Evolutionary conservation across 345 rosid genomes (phyloP).

Genomic region (Iberis pinnata): DNA sequence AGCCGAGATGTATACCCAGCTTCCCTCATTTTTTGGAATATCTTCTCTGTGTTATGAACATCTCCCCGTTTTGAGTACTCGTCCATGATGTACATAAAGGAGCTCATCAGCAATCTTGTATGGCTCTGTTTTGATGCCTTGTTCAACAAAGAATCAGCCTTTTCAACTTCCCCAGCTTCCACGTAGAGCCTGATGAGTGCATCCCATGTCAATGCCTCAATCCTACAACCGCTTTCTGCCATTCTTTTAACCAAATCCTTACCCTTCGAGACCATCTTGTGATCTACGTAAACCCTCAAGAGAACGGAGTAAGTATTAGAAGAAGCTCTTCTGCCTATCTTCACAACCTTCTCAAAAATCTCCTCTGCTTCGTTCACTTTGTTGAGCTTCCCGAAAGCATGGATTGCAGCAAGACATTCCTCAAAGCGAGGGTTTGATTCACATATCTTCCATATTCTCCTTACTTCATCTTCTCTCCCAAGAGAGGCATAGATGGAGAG

Average conservation of each 20-base stretch:
- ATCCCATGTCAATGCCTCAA: conserved; percentile 76
- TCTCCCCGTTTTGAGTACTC: conserved; percentile 55
- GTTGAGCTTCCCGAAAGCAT: conserved; percentile 73
- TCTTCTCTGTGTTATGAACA: too few relatives aligned
- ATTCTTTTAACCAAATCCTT: conserved; percentile 59
- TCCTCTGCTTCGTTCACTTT: conserved; percentile 76
- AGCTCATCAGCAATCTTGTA: conserved; percentile 48
- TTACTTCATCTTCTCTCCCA: conserved; percentile 63
- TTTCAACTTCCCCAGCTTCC: conserved; percentile 72
- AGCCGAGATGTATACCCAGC: too few relatives aligned
- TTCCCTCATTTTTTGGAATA: too few relatives aligned
- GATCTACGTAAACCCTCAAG: conserved; percentile 63
- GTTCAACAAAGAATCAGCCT: conserved; percentile 57
- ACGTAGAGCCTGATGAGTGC: conserved; percentile 66
- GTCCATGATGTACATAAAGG: conserved; percentile 59
- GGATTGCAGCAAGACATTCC: conserved; percentile 57
- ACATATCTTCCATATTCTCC: conserved; percentile 76
- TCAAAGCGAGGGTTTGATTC: conserved; percentile 39
- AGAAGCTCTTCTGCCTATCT: conserved; percentile 36
- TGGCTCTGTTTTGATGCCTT: conserved; percentile 46
- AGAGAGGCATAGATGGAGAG: conserved; percentile 71
- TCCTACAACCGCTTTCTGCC: conserved; percentile 52
- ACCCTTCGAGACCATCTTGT: conserved; percentile 69
- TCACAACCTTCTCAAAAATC: conserved; percentile 41
- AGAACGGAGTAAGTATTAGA: conserved; percentile 43